phyloP scores from a whole-genome alignment of 208 protist species.

The Trypanosoma cruzi region DNA sequence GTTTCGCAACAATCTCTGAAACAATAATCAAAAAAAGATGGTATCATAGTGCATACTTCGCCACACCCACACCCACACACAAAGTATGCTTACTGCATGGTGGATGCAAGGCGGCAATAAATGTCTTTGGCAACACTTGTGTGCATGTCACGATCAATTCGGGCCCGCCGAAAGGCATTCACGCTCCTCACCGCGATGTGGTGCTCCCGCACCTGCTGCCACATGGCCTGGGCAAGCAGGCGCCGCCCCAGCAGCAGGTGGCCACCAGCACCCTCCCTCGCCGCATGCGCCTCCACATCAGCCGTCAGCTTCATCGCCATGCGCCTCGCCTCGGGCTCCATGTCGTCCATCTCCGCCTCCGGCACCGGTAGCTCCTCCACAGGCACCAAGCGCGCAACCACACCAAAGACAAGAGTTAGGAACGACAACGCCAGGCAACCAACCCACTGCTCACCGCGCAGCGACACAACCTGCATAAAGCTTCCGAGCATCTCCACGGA shows the following conservation, averaged over 20 bases:
- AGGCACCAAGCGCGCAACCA: constrained; percentile 52
- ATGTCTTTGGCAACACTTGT: constrained; percentile 11
- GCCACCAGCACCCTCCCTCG: constrained; percentile 33
- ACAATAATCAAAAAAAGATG: no score
- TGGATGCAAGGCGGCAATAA: constrained; percentile 8
- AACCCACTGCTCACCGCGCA: constrained; percentile 59
- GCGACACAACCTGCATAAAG: constrained; percentile 79
- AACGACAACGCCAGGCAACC: constrained; percentile 34
- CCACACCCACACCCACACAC: not conserved
- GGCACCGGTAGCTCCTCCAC: constrained; percentile 36
- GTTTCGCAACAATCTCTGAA: no score
- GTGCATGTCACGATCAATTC: constrained; percentile 31
- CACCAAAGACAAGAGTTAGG: constrained; percentile 38
- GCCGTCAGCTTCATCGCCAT: constrained; percentile 56
- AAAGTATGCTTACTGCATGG: not conserved
- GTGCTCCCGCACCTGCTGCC: constrained; percentile 64
- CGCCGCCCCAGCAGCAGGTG: constrained; percentile 48
- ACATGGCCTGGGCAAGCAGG: constrained; percentile 57
- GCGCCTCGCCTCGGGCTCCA: constrained; percentile 53
- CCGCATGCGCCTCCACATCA: constrained; percentile 51
- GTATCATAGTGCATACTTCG: no score
- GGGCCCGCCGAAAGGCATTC: constrained; percentile 60
- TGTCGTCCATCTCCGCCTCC: constrained; percentile 24
- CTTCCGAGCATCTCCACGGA: constrained; percentile 88
- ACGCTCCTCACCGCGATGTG: constrained; percentile 56